Evolutionary conservation across 306 rosid species (phyloP).

Genomic region (Pyrus bretschneideri): DNA sequence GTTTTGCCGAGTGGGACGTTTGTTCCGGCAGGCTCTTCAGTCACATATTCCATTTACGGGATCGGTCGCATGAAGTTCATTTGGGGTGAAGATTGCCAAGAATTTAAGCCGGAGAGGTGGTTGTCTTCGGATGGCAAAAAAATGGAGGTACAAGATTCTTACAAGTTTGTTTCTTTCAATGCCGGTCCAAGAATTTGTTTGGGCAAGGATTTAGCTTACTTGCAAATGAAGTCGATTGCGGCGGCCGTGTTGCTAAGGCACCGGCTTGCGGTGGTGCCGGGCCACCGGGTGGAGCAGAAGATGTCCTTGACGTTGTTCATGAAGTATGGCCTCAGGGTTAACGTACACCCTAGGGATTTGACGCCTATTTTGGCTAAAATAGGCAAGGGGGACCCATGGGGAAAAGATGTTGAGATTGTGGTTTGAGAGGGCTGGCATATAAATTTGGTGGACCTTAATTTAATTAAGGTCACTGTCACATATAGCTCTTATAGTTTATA

Average conservation of each 20-base stretch:
- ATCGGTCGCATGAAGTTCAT: slow-evolving; percentile 71
- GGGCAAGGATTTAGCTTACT: slow-evolving; percentile 82
- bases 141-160: slow-evolving; percentile 48
- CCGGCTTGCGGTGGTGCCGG: slow-evolving; percentile 39
- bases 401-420: slow-evolving; percentile 12
- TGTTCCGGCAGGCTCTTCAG: slow-evolving; percentile 56
- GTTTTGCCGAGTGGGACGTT: slow-evolving; percentile 59
- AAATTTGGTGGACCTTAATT: background rate
- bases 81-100: slow-evolving; percentile 91
- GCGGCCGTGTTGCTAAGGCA: slow-evolving; percentile 70
- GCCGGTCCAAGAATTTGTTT: slow-evolving; percentile 85
- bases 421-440: slow-evolving; percentile 15
- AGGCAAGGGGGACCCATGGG: background rate
- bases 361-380: slow-evolving; percentile 39
- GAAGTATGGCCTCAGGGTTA: slow-evolving; percentile 76
- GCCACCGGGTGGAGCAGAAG: slow-evolving; percentile 86
- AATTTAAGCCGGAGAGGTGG: slow-evolving; percentile 88
- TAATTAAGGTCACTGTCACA: background rate
- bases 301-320: slow-evolving; percentile 90
- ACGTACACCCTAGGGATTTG: slow-evolving; percentile 57
- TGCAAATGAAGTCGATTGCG: slow-evolving; percentile 90
- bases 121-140: slow-evolving; percentile 39
- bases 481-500: background rate
- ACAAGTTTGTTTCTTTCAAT: slow-evolving; percentile 64
- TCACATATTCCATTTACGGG: slow-evolving; percentile 70